Percentiles rank a stretch among this genome's conserved stretches.
phyloP scores from a whole-genome alignment of 164 flowering plant species.

The Stephania japonica region DNA sequence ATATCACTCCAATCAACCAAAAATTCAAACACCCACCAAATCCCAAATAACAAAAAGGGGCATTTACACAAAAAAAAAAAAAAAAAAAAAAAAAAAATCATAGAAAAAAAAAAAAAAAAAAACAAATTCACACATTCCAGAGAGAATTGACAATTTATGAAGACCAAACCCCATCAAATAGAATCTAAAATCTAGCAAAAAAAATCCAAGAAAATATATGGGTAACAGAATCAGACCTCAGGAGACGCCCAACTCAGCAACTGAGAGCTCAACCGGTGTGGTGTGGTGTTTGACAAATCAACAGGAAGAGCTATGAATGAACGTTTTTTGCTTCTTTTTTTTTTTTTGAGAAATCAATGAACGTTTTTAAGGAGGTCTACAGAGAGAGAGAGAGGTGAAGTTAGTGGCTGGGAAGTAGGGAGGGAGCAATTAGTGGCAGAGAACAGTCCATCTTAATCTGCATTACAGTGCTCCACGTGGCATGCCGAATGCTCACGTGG shows the following conservation, averaged over 20 bases:
- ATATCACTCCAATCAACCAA: background rate
- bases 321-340: too few relatives aligned
- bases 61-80: background rate
- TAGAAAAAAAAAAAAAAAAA: too few relatives aligned
- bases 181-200: too few relatives aligned
- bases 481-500: background rate
- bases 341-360: too few relatives aligned
- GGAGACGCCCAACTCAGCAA: background rate
- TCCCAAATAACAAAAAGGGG: background rate
- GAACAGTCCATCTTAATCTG: conserved; percentile 2
- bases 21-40: background rate
- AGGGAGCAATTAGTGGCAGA: background rate
- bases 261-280: too few relatives aligned
- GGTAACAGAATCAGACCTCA: background rate
- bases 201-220: background rate
- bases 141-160: background rate
- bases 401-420: background rate
- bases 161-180: background rate
- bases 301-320: too few relatives aligned
- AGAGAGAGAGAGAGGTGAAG: background rate
- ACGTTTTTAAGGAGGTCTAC: too few relatives aligned
- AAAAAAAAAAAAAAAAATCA: too few relatives aligned
- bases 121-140: background rate
- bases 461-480: background rate
- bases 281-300: too few relatives aligned